Percentiles rank a stretch among this genome's conserved stretches.
phyloP scores from a whole-genome alignment of 768 basidiomycete genomes.

The Boletus rubropictus region DNA sequence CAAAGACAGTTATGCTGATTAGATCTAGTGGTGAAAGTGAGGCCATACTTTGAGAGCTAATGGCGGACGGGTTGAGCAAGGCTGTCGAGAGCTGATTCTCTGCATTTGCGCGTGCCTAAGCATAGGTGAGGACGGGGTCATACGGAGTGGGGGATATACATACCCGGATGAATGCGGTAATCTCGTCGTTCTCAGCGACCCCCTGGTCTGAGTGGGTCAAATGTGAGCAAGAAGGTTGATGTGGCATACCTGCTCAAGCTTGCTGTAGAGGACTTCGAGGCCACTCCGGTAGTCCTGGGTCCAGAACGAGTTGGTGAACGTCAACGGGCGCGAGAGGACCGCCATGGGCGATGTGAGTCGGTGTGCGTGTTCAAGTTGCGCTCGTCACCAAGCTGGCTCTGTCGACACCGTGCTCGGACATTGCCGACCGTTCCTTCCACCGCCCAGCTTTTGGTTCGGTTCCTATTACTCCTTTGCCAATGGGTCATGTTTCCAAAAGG shows the following conservation, averaged over 20 bases:
- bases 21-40: background rate
- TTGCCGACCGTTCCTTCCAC: conserved; percentile 32
- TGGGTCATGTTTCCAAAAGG: conserved; percentile 59
- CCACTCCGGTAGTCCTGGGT: conserved; percentile 84
- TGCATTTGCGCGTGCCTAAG: conserved; percentile 65
- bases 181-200: conserved; percentile 75
- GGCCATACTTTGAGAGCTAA: conserved; percentile 44
- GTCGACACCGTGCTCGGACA: conserved; percentile 13
- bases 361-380: conserved; percentile 11
- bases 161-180: conserved; percentile 78
- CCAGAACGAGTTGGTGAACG: conserved; percentile 93
- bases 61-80: conserved; percentile 47
- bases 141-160: conserved; percentile 18
- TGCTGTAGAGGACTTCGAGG: conserved; percentile 67
- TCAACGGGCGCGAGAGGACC: conserved; percentile 81
- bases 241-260: conserved; percentile 66
- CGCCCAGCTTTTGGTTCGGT: conserved; percentile 15
- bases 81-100: conserved; percentile 60
- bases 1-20: conserved; percentile 22
- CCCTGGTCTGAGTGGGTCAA: conserved; percentile 46
- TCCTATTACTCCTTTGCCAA: conserved; percentile 24
- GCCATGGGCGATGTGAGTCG: conserved; percentile 50
- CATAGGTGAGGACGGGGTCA: conserved; percentile 8
- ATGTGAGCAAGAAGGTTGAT: background rate
- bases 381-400: background rate